These are phyloP conservation scores for Stagonosporopsis tanaceti DNA, from an alignment of 2,329 filamentous ascomycete species.

Conservation along the genomic window DNA sequence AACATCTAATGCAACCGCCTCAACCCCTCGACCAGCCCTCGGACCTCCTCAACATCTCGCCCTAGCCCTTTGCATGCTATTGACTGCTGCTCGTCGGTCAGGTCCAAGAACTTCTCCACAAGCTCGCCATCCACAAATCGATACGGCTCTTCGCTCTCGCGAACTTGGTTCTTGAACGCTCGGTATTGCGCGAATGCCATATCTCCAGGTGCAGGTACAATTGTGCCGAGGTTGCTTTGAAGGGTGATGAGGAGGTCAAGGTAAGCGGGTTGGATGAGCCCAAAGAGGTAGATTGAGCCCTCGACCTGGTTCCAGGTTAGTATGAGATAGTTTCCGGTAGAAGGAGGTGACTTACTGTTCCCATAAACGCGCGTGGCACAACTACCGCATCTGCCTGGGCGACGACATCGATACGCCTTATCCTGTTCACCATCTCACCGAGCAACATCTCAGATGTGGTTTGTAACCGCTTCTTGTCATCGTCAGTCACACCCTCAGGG, in stretches of 20 bases:
- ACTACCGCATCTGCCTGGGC: conserved; percentile 72
- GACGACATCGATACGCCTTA: conserved; percentile 75
- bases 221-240: conserved; percentile 73
- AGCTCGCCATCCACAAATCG: conserved; percentile 93
- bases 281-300: conserved; percentile 90
- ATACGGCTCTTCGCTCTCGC: conserved; percentile 77
- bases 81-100: conserved; percentile 66
- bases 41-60: conserved; percentile 65
- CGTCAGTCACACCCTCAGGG: conserved; percentile 72
- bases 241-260: conserved; percentile 85
- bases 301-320: conserved; percentile 70
- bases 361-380: conserved; percentile 84
- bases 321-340: neutral
- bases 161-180: conserved; percentile 77
- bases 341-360: conserved; percentile 70
- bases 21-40: conserved; percentile 66
- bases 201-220: conserved; percentile 73
- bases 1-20: conserved; percentile 55
- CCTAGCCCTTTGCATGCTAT: conserved; percentile 62
- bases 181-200: conserved; percentile 81
- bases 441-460: conserved; percentile 83
- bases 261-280: conserved; percentile 73
- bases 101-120: conserved; percentile 82
- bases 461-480: conserved; percentile 75
- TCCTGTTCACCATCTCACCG: conserved; percentile 92